These are phyloP conservation scores for Globisporangium acanthophoron DNA, from an alignment of 352 stramenopile species.

Conservation along the genomic window DNA sequence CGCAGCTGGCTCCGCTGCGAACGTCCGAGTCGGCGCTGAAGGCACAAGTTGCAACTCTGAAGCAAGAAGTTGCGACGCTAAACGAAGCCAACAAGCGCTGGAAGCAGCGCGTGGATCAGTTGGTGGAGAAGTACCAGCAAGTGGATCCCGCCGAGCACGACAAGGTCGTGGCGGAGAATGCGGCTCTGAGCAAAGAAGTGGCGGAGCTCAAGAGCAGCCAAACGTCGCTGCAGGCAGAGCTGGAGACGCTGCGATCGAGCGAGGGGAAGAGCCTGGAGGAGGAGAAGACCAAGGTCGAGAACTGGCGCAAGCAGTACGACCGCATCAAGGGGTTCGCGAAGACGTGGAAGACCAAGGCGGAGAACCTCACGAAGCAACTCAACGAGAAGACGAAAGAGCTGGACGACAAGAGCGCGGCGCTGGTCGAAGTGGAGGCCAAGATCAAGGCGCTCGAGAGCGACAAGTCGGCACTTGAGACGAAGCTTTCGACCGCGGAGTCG, in stretches of 20 bases:
- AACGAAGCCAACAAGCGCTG: conserved; percentile 65
- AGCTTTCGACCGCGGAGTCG: conserved; percentile 31
- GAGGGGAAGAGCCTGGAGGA: conserved; percentile 49
- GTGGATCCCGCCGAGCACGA: conserved; percentile 69
- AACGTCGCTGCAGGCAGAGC: conserved; percentile 30
- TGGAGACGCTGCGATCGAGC: conserved; percentile 39
- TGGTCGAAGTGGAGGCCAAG: conserved; percentile 38
- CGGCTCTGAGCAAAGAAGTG: conserved; percentile 42
- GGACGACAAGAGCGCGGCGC: conserved; percentile 34
- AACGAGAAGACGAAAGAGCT: conserved; percentile 63
- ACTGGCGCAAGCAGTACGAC: conserved; percentile 72
- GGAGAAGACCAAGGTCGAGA: conserved; percentile 62
- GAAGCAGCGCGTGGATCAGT: conserved; percentile 75
- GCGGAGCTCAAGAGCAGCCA: conserved; percentile 36
- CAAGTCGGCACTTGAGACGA: conserved; percentile 39
- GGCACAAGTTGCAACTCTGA: conserved; percentile 46
- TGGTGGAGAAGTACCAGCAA: conserved; percentile 83
- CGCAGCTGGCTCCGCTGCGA: conserved; percentile 45
- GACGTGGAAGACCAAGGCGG: conserved; percentile 77
- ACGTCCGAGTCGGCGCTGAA: conserved; percentile 38
- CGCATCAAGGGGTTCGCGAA: conserved; percentile 79
- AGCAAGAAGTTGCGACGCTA: conserved; percentile 55
- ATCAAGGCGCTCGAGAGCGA: conserved; percentile 29
- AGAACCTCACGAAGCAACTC: conserved; percentile 55
- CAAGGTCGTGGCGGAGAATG: conserved; percentile 57